phyloP scores from a whole-genome alignment of 352 stramenopile genomes.

The Halophytophthora batemanensis region DNA sequence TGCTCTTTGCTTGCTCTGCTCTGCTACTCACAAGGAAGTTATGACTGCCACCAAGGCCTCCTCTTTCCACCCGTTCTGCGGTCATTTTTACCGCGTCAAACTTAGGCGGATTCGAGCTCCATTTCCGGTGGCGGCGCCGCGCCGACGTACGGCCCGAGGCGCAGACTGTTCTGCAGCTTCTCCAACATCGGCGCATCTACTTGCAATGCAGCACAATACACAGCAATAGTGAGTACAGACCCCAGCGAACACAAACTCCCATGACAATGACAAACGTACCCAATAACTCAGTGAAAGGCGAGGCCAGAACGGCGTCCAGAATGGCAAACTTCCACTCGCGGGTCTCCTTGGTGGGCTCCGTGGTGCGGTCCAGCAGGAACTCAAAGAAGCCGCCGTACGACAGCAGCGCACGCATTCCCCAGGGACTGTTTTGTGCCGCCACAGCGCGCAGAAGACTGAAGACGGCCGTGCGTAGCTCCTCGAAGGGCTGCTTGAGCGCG shows the following conservation, averaged over 20 bases:
- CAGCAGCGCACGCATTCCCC: conserved; percentile 58
- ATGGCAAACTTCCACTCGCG: conserved; percentile 89
- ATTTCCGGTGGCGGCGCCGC: conserved; percentile 37
- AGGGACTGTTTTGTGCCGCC: conserved; percentile 77
- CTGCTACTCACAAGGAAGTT: too few species aligned
- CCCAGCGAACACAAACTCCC: conserved; percentile 11
- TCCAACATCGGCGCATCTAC: conserved; percentile 52
- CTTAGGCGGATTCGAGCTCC: conserved; percentile 67
- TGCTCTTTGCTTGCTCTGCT: too few species aligned
- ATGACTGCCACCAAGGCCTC: too few species aligned
- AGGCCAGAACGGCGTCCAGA: conserved; percentile 70
- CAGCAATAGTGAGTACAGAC: conserved; percentile 11
- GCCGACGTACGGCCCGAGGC: conserved; percentile 63
- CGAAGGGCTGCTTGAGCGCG: conserved; percentile 78
- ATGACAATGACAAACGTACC: conserved; percentile 31
- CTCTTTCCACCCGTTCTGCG: too few species aligned
- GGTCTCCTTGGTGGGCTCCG: conserved; percentile 79
- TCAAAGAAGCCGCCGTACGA: conserved; percentile 85
- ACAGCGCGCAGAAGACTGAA: conserved; percentile 77
- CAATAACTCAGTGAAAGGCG: conserved; percentile 56
- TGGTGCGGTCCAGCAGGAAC: conserved; percentile 78
- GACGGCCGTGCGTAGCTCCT: conserved; percentile 72
- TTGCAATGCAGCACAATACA: conserved; percentile 17
- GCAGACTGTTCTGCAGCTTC: conserved; percentile 56
- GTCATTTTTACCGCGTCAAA: conserved; percentile 3